phyloP scores from a whole-genome alignment of 2,329 filamentous ascomycete species.

The Trematosphaeria pertusa region DNA sequence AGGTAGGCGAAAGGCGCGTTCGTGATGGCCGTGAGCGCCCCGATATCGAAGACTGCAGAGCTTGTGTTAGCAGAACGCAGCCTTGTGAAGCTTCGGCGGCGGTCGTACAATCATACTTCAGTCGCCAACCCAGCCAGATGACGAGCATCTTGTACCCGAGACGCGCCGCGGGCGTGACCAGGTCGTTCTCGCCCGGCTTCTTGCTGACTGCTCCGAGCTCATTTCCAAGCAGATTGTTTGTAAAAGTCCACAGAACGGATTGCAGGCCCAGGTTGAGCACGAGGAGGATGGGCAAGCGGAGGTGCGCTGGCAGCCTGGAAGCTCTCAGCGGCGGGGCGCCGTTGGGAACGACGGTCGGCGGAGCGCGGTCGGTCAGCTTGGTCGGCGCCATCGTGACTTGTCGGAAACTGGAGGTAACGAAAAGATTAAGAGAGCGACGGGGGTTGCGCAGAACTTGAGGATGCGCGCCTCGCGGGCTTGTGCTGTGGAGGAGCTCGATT shows the following conservation, averaged over 20 bases:
- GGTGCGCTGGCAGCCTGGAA: slow-evolving; percentile 41
- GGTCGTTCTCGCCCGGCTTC: slow-evolving; percentile 64
- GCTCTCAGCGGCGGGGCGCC: slow-evolving; percentile 27
- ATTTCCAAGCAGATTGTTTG: slow-evolving; percentile 65
- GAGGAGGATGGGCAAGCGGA: slow-evolving; percentile 55
- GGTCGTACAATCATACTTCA: slow-evolving; percentile 72
- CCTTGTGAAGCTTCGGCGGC: not conserved
- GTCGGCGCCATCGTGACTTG: slow-evolving; percentile 31
- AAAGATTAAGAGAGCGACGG: slow-evolving; percentile 6
- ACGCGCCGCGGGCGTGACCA: slow-evolving; percentile 62
- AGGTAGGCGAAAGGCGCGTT: slow-evolving; percentile 80
- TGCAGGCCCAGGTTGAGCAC: slow-evolving; percentile 67
- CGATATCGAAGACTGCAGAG: slow-evolving; percentile 48
- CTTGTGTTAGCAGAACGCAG: slow-evolving; percentile 2
- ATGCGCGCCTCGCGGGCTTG: slow-evolving; percentile 25
- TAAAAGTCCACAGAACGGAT: slow-evolving; percentile 68
- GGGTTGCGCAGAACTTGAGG: slow-evolving; percentile 9
- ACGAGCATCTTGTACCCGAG: slow-evolving; percentile 68
- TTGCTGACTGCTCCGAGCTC: slow-evolving; percentile 74
- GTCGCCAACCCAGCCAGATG: slow-evolving; percentile 75
- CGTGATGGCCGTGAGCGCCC: slow-evolving; percentile 64
- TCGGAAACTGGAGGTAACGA: not conserved
- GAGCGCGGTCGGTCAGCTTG: slow-evolving; percentile 34
- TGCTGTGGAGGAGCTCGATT: slow-evolving; percentile 1
- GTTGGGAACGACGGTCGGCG: slow-evolving; percentile 33